These are phyloP conservation scores for Penicillium oxalicum DNA, from an alignment of 2,329 filamentous ascomycete genomes.

Conservation along the genomic window DNA sequence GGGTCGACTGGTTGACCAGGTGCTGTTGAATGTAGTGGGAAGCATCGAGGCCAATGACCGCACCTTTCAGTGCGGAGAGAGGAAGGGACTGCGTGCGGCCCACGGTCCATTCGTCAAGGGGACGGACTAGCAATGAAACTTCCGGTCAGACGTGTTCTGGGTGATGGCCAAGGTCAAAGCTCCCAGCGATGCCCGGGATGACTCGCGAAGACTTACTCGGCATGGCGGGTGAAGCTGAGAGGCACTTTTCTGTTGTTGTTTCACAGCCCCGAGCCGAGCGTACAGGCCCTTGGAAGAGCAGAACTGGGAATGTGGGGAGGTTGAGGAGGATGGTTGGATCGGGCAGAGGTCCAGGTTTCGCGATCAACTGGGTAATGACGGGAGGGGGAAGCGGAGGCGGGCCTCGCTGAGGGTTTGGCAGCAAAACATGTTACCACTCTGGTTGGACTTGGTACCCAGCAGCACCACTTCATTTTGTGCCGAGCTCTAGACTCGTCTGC, in stretches of 20 bases:
- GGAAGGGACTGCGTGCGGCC: conserved; percentile 53
- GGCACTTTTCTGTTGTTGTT: conserved; percentile 2
- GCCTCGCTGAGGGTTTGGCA: conserved; percentile 9
- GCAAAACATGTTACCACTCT: conserved; percentile 1
- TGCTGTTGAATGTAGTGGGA: conserved; percentile 79
- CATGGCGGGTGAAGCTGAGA: conserved; percentile 28
- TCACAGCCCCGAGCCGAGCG: conserved; percentile 24
- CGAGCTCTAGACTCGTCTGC: too few relatives aligned
- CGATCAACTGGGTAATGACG: conserved; percentile 16
- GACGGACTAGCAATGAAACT: conserved; percentile 34
- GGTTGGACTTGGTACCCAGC: too few relatives aligned
- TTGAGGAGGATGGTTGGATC: not conserved
- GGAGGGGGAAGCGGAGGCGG: conserved; percentile 19
- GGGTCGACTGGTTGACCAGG: conserved; percentile 62
- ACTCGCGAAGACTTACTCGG: conserved; percentile 27
- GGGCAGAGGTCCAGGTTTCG: not conserved
- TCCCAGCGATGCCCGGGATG: conserved; percentile 3
- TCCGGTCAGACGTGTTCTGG: conserved; percentile 1
- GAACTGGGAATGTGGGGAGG: not conserved
- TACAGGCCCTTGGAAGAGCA: conserved; percentile 19
- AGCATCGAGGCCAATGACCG: conserved; percentile 78
- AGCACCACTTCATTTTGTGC: too few relatives aligned
- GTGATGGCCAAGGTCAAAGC: not conserved
- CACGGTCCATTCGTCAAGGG: conserved; percentile 54
- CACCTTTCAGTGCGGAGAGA: conserved; percentile 66